Evolutionary conservation across 345 rosid genomes (phyloP), one percentile per base, ranked within the genome.

Genomic region (Abelmoschus esculentus): DNA sequence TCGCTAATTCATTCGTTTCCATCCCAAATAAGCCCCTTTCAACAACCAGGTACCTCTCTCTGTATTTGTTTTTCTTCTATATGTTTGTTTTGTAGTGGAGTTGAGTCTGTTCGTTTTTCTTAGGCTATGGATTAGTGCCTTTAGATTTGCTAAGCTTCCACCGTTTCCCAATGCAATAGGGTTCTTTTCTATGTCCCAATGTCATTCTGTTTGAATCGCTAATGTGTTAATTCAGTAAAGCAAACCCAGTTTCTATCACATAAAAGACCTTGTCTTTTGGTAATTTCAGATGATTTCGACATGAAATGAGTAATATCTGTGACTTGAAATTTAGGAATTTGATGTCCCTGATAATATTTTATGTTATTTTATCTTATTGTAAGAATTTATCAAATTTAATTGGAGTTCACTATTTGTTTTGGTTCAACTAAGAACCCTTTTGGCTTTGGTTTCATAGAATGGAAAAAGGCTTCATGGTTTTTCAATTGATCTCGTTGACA

Each of bases 31-130:
- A 22, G 0, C 26, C 26, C 26, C 52, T 61, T 56, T 36, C 14
- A 54, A 28, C 63, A 72, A 34, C 68, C 76, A 78, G 87, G 87
- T 84, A 78, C 38, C 19, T 66, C 60, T 40, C n/a, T 66, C 17
- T 62, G 61, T 57, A 55, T 74, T 74, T 60, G 62, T 58, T 32
- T 19, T 60, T 54, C 56, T n/a, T 58, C 5, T 57, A 57, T 12
- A 58, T 12, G 10, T 34, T 34, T 7, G 26, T 61, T 13, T 9
- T 61, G 7, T 17, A 34, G 9, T 61, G 47, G 47, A 34, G 12
- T 17, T 61, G 47, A 61, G 36, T 61, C 11, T 15, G 47, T 61
- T n/a, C 36, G 1, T 34, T 61, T 29, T 59, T 52, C 46, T 61
- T 61, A n/a, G 44, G 28, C 44, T 36, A 61, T 61, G 46, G 9